Base-by-base conservation (phyloP, 305 asterid species). In the Fraxinus nigra region DNA sequence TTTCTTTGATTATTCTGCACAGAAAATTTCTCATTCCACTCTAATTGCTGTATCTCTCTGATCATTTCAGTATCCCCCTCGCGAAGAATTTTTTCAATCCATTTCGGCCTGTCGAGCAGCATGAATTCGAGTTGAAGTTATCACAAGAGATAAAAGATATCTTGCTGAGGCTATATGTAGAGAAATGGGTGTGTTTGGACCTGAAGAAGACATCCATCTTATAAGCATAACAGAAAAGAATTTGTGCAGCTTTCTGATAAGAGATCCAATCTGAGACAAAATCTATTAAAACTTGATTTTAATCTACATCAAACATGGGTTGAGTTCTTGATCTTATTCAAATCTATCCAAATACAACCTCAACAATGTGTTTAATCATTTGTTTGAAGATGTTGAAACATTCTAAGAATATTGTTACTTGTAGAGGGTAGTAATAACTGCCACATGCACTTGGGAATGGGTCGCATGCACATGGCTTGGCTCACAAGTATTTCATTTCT, bases 171-270 rank as follows among this genome's bases (percentile, higher is more conserved):
- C 78, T 22, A 79, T 79, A 38, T 79, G 82, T 43, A 67, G 33
- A 20, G 82, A 79, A 30, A 79, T 79, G n/a, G 78, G 82, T 0
- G 77, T 70, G 18, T 69, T 79, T 70, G 78, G 69, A 22, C 78
- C 11, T n/a, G n/a, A 72, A 28, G 72, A 80, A 22, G 72, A 80
- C 11, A 40, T 72, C 70, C 16, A 20, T 5, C 46, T 28, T 3
- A 80, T 35, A 80, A 80, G 78, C 67, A 6, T 80, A 22, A 72
- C 82, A 69, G 78, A 67, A 80, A 80, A 46, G 78, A 80, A 14
- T 80, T 80, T 30, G 46, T 72, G 78, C 48, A 32, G 22, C 70
- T 22, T 72, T n/a, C 22, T 40, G 78, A 80, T 26, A 35, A 40
- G 30, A 46, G 4, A 80, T 24, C 18, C 11, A 46, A 46, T 69